Percentiles rank a stretch among this genome's conserved stretches.
Evolutionary conservation across 345 rosid genomes (phyloP).

Genomic region (Stellera chamaejasme): DNA sequence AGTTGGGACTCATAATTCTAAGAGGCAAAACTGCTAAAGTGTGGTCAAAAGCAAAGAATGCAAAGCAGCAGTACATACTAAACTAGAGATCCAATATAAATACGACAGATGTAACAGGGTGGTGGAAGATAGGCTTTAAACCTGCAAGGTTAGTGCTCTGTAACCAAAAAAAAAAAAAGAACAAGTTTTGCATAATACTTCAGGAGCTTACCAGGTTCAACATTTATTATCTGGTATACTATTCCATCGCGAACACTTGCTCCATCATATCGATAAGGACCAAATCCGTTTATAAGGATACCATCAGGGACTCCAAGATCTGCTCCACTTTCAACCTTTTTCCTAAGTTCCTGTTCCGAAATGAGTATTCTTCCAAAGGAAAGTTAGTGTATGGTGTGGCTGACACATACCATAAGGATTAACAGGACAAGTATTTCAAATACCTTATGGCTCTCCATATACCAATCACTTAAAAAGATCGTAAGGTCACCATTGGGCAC

Average conservation of each 20-base stretch:
- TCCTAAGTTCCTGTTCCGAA: conserved; percentile 57
- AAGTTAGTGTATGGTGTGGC: conserved; percentile 4
- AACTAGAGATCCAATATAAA: too few relatives aligned
- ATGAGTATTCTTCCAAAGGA: conserved; percentile 3
- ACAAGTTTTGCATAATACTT: conserved; percentile 1
- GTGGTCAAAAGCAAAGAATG: neutral
- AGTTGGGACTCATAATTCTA: neutral
- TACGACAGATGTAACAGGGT: too few relatives aligned
- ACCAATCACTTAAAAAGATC: conserved; percentile 74
- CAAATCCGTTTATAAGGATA: conserved; percentile 66
- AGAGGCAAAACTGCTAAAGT: neutral
- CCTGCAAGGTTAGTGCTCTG: neutral
- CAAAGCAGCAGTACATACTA: too few relatives aligned
- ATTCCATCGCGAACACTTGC: conserved; percentile 41
- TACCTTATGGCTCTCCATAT: conserved; percentile 72
- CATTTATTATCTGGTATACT: conserved; percentile 56
- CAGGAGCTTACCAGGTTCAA: conserved; percentile 60
- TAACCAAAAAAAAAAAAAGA: neutral
- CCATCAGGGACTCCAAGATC: conserved; percentile 75
- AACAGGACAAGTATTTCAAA: conserved; percentile 8
- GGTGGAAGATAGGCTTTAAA: too few relatives aligned
- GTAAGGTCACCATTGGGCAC: conserved; percentile 72
- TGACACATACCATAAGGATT: conserved; percentile 8
- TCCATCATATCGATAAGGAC: conserved; percentile 62
- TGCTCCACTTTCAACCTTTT: conserved; percentile 48